A percentile compares a stretch with the other conserved stretches of the same genome.
Evolutionary conservation across 2,329 filamentous ascomycete species (phyloP).

Genomic region (Pseudogymnoascus sp.): DNA sequence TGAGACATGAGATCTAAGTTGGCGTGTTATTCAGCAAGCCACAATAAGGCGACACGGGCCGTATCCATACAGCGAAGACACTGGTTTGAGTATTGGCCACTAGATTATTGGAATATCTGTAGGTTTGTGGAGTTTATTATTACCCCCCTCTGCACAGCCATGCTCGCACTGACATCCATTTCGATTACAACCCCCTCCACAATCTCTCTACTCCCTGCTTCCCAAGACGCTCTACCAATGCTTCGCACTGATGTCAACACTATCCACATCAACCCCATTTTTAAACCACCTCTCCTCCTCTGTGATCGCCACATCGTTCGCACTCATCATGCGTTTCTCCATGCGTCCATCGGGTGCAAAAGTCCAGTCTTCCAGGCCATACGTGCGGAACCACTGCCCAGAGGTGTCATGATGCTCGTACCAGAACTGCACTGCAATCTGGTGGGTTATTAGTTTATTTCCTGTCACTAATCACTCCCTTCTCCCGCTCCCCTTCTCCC

Average conservation of each 20-base stretch:
- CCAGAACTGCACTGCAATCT: constrained; percentile 86
- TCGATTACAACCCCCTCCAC: not conserved
- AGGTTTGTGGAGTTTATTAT: not conserved
- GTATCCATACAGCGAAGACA: not conserved
- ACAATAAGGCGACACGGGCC: not conserved
- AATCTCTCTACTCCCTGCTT: too few species aligned
- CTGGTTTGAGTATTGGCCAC: not conserved
- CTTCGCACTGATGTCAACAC: constrained; percentile 56
- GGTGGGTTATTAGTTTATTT: not conserved
- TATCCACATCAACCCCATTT: constrained; percentile 61
- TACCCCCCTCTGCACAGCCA: not conserved
- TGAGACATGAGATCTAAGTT: not conserved
- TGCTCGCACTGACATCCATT: not conserved
- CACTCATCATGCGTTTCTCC: constrained; percentile 70
- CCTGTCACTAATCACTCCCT: not conserved
- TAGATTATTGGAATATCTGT: not conserved
- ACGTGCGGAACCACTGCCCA: constrained; percentile 80
- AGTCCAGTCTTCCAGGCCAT: constrained; percentile 76
- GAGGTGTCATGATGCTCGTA: constrained; percentile 59
- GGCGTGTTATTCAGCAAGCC: not conserved
- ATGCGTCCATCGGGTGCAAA: constrained; percentile 63
- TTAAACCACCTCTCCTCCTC: constrained; percentile 62
- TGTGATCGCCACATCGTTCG: constrained; percentile 58
- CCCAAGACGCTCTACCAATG: constrained; percentile 47
- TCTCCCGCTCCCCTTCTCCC: not conserved